Conservation (phyloP, 129 eudicot species). For the Dittrichia graveolens region DNA sequence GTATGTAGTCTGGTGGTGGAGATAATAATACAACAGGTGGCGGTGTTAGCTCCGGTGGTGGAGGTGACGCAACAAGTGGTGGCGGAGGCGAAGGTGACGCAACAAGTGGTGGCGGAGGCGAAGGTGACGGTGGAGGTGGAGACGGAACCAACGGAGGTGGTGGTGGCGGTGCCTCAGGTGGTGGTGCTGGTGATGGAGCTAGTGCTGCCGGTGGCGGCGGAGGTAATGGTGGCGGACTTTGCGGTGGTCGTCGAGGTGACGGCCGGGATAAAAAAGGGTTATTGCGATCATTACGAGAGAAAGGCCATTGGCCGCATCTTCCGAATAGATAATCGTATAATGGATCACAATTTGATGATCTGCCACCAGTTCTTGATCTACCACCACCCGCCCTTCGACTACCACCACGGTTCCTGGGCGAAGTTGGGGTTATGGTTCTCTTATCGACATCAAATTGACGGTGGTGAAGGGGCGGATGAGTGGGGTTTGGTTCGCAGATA, state of each 20-base stretch:
- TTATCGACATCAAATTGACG: constrained; percentile 1
- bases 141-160: constrained; percentile 28
- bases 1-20: constrained; percentile 42
- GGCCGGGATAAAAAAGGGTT: constrained; percentile 50
- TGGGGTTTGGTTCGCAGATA: constrained; percentile 32
- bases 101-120: constrained; percentile 27
- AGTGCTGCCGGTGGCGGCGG: constrained; percentile 14
- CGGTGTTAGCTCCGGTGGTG: constrained; percentile 23
- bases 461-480: neutral
- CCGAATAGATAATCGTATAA: constrained; percentile 49
- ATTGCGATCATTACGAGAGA: constrained; percentile 46
- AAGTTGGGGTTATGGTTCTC: constrained; percentile 17
- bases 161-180: constrained; percentile 25
- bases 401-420: constrained; percentile 5
- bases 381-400: constrained; percentile 26
- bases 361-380: constrained; percentile 14
- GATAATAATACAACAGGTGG: constrained; percentile 17
- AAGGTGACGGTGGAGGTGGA: constrained; percentile 35
- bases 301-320: constrained; percentile 70
- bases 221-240: constrained; percentile 31
- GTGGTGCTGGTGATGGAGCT: constrained; percentile 33
- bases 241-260: constrained; percentile 29
- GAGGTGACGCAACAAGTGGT: constrained; percentile 34
- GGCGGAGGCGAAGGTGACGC: constrained; percentile 47
- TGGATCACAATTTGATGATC: constrained; percentile 58